A percentile compares a stretch with the other conserved stretches of the same genome.
These are phyloP conservation scores for Gracilaria domingensis DNA, from an alignment of 23 red algal genomes.

Conservation along the genomic window DNA sequence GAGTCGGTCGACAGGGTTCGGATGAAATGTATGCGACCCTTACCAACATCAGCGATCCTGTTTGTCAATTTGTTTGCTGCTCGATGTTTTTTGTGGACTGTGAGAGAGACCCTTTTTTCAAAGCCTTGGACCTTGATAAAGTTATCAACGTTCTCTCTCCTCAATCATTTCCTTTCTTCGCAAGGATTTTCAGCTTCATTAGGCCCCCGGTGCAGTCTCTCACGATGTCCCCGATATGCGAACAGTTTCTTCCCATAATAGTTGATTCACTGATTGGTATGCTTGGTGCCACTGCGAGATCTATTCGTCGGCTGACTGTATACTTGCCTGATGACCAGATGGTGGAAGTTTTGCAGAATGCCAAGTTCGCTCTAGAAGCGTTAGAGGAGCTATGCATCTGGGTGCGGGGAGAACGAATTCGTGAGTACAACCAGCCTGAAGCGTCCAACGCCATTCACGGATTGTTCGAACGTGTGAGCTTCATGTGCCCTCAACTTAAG, in stretches of 20 bases:
- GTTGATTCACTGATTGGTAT: background rate
- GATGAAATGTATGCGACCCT: background rate
- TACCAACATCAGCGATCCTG: background rate
- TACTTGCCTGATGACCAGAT: constrained; percentile 20
- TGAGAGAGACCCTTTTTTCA: constrained; percentile 19
- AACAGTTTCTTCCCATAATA: background rate
- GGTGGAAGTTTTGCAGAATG: background rate
- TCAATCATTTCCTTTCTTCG: background rate
- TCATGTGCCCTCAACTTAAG: background rate
- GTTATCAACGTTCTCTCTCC: background rate
- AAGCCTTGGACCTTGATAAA: background rate
- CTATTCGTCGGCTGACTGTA: constrained; percentile 1
- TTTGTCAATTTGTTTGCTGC: constrained; percentile 11
- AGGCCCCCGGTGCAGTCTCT: constrained; percentile 7
- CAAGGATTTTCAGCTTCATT: background rate
- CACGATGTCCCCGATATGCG: background rate
- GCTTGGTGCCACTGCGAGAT: background rate
- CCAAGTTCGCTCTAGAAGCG: background rate
- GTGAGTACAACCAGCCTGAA: constrained; percentile 7
- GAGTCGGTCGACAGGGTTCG: background rate
- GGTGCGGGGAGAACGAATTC: background rate
- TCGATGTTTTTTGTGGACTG: constrained; percentile 19
- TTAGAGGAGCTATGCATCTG: background rate
- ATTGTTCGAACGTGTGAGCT: background rate
- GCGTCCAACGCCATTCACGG: background rate